Conservation (phyloP, 352 stramenopile species). For the Aphanomyces astaci region DNA sequence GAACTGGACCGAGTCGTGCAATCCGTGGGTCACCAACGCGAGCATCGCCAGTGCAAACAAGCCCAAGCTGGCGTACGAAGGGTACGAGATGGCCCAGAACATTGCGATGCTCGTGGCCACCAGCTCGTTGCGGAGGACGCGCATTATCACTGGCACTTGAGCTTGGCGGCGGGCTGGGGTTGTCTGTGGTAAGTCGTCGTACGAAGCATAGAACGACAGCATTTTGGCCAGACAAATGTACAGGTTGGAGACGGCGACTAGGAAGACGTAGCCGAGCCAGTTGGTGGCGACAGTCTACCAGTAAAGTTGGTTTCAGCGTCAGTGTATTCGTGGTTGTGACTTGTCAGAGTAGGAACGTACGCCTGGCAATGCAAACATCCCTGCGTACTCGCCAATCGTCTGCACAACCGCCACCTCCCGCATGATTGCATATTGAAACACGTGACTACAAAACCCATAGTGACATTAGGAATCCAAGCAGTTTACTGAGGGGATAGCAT, state of each 20-base stretch:
- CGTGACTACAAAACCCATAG: constrained; percentile 8
- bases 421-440: constrained; percentile 23
- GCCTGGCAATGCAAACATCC: constrained; percentile 3
- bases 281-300: neutral
- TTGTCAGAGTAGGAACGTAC: neutral
- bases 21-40: constrained; percentile 47
- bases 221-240: constrained; percentile 56
- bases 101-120: constrained; percentile 20
- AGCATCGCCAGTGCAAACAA: constrained; percentile 38
- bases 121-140: constrained; percentile 60
- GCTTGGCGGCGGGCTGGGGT: neutral
- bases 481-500: too few species aligned
- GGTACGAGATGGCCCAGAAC: constrained; percentile 40
- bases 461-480: neutral
- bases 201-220: constrained; percentile 21
- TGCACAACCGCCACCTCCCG: neutral
- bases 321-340: neutral
- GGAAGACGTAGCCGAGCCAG: constrained; percentile 70
- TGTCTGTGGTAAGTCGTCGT: neutral
- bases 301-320: neutral
- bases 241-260: constrained; percentile 44
- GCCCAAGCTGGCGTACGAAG: constrained; percentile 65
- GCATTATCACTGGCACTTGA: constrained; percentile 43
- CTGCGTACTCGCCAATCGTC: neutral
- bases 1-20: too few species aligned